These are phyloP conservation scores for Umbelopsis vinacea DNA, from an alignment of 192 early-diverging fungal genomes.

Conservation along the genomic window DNA sequence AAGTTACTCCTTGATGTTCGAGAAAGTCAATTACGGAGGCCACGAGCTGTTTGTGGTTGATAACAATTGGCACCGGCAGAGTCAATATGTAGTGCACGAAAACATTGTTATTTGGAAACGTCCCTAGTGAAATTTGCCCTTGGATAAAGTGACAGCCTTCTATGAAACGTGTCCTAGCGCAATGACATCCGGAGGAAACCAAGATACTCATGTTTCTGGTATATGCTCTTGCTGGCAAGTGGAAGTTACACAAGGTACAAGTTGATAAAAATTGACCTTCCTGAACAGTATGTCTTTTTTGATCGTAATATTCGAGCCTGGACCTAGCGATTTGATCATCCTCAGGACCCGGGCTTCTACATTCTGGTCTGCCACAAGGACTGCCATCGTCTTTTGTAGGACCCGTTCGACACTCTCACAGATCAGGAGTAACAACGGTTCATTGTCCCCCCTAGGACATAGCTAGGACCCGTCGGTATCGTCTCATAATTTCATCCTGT, in stretches of 20 bases:
- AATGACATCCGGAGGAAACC: background rate
- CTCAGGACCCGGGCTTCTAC: background rate
- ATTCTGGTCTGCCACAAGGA: too few species aligned
- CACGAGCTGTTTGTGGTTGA: background rate
- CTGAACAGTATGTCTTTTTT: background rate
- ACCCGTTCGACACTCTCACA: too few species aligned
- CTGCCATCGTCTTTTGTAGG: too few species aligned
- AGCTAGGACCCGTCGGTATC: too few species aligned
- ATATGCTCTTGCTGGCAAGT: background rate
- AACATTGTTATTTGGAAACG: background rate
- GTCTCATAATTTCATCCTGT: too few species aligned
- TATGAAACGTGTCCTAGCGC: background rate
- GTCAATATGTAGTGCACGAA: background rate
- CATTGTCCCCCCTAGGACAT: too few species aligned
- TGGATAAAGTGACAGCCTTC: background rate
- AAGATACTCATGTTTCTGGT: background rate
- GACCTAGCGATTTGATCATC: background rate
- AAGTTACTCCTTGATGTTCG: background rate
- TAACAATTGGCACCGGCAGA: background rate
- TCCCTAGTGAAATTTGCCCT: background rate
- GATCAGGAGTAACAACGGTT: too few species aligned
- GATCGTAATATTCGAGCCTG: background rate
- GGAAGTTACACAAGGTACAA: background rate
- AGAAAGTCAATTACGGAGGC: background rate
- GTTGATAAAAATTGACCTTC: background rate